These are phyloP conservation scores for Hyaloscypha bicolor DNA, from an alignment of 495 filamentous ascomycete species.

Conservation along the genomic window DNA sequence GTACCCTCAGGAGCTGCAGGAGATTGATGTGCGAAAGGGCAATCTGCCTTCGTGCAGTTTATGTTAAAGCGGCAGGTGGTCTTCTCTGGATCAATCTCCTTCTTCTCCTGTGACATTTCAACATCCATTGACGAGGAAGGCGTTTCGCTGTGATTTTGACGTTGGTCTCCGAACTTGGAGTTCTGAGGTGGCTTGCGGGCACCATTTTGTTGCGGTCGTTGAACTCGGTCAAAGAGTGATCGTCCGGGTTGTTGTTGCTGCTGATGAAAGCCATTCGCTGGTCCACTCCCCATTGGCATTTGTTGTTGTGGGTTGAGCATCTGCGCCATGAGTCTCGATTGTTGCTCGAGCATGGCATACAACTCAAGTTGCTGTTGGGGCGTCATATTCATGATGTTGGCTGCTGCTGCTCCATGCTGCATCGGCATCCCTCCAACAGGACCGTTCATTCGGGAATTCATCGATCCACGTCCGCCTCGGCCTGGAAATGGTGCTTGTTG, in stretches of 20 bases:
- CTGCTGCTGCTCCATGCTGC: slow-evolving; percentile 34
- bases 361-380: slow-evolving; percentile 76
- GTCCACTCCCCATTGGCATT: slow-evolving; percentile 34
- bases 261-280: slow-evolving; percentile 33
- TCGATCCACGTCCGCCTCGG: slow-evolving; percentile 45
- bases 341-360: slow-evolving; percentile 85
- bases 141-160: slow-evolving; percentile 18
- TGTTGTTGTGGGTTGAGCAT: slow-evolving; percentile 41
- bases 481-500: slow-evolving; percentile 1
- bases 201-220: slow-evolving; percentile 43
- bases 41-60: slow-evolving; percentile 83
- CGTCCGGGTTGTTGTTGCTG: slow-evolving; percentile 50
- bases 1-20: slow-evolving; percentile 83
- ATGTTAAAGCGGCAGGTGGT: slow-evolving; percentile 85
- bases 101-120: slow-evolving; percentile 51
- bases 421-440: slow-evolving; percentile 38
- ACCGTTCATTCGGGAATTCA: slow-evolving; percentile 49
- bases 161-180: slow-evolving; percentile 34
- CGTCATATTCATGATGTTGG: slow-evolving; percentile 39
- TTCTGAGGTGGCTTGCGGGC: slow-evolving; percentile 32
- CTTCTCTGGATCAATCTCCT: slow-evolving; percentile 50
- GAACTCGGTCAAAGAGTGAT: slow-evolving; percentile 79
- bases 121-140: slow-evolving; percentile 42
- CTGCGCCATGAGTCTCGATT: slow-evolving; percentile 80
- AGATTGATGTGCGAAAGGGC: slow-evolving; percentile 91